Evolutionary conservation across 768 basidiomycete species (phyloP).

Genomic region (Rhizopogon rudus): DNA sequence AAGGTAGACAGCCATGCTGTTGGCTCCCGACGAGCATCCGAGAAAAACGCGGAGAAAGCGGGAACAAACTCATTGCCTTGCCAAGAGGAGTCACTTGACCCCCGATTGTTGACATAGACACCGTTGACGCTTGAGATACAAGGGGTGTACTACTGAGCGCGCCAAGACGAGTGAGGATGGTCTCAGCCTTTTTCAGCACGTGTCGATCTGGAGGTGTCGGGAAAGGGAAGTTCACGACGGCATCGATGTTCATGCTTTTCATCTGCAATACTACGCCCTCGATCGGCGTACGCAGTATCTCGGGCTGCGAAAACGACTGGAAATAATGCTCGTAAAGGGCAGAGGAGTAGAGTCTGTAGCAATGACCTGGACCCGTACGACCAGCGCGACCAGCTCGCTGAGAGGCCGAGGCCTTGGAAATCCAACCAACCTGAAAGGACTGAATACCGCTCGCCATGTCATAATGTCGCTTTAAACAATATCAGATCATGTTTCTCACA

Average conservation of each 20-base stretch:
- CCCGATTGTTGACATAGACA: conserved; percentile 28
- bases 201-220: conserved; percentile 88
- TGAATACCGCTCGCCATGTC: conserved; percentile 81
- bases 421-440: conserved; percentile 89
- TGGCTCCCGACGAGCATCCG: conserved; percentile 86
- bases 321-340: conserved; percentile 94
- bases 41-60: conserved; percentile 91
- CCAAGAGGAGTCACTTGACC: conserved; percentile 86
- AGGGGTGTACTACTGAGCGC: conserved; percentile 50
- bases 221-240: conserved; percentile 96
- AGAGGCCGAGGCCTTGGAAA: conserved; percentile 90
- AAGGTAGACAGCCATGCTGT: conserved; percentile 89
- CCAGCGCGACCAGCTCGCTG: conserved; percentile 97
- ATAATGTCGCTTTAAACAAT: conserved; percentile 61
- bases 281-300: conserved; percentile 93
- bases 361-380: conserved; percentile 96
- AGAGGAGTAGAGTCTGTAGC: conserved; percentile 95
- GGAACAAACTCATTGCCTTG: conserved; percentile 90
- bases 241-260: conserved; percentile 98
- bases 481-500: not conserved
- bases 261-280: conserved; percentile 97
- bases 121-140: conserved; percentile 14
- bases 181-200: conserved; percentile 78
- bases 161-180: conserved; percentile 72
- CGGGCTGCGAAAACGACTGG: conserved; percentile 79